Evolutionary conservation across 805 yeast species (phyloP).

Genomic region (Saturnispora silvae): DNA sequence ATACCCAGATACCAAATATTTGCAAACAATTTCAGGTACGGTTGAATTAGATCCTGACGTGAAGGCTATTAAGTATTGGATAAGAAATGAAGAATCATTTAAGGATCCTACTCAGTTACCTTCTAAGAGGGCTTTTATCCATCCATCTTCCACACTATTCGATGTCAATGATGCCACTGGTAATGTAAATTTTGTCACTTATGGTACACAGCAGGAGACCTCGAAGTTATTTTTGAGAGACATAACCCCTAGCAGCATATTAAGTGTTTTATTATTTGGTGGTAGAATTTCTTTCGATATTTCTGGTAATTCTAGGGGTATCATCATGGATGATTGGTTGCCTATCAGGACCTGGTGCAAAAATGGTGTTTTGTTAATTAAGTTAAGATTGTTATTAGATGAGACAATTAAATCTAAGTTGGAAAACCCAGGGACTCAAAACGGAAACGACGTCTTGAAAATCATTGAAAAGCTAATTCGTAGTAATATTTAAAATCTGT

Average conservation of each 20-base stretch:
- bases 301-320: conserved; percentile 59
- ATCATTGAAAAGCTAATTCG: conserved; percentile 31
- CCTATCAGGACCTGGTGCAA: conserved; percentile 91
- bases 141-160: conserved; percentile 76
- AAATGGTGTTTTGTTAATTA: conserved; percentile 75
- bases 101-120: conserved; percentile 31
- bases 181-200: conserved; percentile 45
- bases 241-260: conserved; percentile 67
- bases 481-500: conserved; percentile 9
- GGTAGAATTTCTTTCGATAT: conserved; percentile 58
- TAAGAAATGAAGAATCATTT: conserved; percentile 48
- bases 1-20: conserved; percentile 69
- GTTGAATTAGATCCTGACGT: conserved; percentile 83
- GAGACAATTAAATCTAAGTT: conserved; percentile 53
- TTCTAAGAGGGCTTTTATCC: conserved; percentile 66
- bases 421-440: conserved; percentile 14
- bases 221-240: conserved; percentile 61
- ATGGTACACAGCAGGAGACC: conserved; percentile 45
- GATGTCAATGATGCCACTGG: conserved; percentile 20
- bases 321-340: conserved; percentile 79
- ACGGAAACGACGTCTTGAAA: conserved; percentile 28
- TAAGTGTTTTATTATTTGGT: conserved; percentile 73
- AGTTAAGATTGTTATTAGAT: conserved; percentile 57
- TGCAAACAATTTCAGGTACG: conserved; percentile 64
- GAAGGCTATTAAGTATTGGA: conserved; percentile 58